phyloP scores from a whole-genome alignment of 768 basidiomycete species.

The Serendipita sp. region DNA sequence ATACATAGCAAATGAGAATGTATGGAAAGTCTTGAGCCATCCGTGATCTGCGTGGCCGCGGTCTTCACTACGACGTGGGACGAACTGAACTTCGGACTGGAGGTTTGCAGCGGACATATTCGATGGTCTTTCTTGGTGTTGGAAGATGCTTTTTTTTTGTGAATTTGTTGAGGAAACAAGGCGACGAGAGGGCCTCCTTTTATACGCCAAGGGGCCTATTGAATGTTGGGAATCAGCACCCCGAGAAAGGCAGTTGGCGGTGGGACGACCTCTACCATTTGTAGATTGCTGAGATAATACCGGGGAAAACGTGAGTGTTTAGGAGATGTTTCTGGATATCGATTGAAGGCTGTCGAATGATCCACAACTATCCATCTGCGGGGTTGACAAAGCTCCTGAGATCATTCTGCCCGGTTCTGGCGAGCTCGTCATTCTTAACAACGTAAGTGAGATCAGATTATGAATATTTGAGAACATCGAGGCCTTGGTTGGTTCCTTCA shows the following conservation, averaged over 20 bases:
- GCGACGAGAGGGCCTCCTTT: neutral
- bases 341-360: too few species aligned
- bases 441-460: too few species aligned
- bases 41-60: constrained; percentile 64
- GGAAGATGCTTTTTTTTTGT: neutral
- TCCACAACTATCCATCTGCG: too few species aligned
- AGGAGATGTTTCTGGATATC: too few species aligned
- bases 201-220: neutral
- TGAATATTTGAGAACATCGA: too few species aligned
- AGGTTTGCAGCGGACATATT: neutral
- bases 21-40: constrained; percentile 80
- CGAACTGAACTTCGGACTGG: constrained; percentile 20
- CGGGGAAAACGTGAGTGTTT: neutral
- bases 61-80: constrained; percentile 40
- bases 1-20: constrained; percentile 64
- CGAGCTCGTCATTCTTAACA: too few species aligned
- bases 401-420: too few species aligned
- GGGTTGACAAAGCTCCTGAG: too few species aligned
- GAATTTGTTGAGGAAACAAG: neutral
- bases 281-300: neutral
- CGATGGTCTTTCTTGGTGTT: neutral
- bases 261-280: neutral
- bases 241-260: neutral
- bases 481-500: too few species aligned
- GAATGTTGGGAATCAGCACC: neutral